phyloP scores from a whole-genome alignment of 805 yeast species.

The Pichia nanzhaoensis region DNA sequence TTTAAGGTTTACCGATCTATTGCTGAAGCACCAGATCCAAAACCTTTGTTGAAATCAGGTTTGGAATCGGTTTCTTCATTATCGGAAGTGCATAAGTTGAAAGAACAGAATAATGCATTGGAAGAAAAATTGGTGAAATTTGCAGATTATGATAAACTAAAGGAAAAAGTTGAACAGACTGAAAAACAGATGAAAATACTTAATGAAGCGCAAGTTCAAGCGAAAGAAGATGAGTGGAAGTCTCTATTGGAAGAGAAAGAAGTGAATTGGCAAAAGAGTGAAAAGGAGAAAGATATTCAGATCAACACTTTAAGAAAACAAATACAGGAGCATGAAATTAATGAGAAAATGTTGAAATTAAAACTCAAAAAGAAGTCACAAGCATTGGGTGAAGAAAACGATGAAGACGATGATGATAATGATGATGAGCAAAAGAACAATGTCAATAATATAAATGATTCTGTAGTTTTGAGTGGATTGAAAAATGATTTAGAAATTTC shows the following conservation, averaged over 20 bases:
- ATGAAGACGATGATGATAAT: constrained; percentile 20
- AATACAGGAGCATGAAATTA: constrained; percentile 57
- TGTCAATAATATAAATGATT: constrained; percentile 25
- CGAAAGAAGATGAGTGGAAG: constrained; percentile 68
- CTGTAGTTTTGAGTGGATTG: constrained; percentile 41
- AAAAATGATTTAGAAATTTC: constrained; percentile 69
- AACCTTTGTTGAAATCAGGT: constrained; percentile 66
- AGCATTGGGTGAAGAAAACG: constrained; percentile 33
- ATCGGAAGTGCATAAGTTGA: constrained; percentile 45
- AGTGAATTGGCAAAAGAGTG: constrained; percentile 56
- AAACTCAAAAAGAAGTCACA: constrained; percentile 44
- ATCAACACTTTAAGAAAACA: constrained; percentile 45
- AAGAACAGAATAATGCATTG: constrained; percentile 42
- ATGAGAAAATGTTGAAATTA: constrained; percentile 57
- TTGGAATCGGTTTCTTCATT: constrained; percentile 47
- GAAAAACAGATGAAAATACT: constrained; percentile 58
- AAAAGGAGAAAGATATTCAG: constrained; percentile 45
- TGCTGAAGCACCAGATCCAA: constrained; percentile 92
- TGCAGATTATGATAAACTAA: constrained; percentile 76
- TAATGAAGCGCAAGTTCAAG: constrained; percentile 46
- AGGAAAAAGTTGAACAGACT: constrained; percentile 49
- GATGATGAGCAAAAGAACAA: constrained; percentile 18
- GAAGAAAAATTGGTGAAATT: constrained; percentile 54
- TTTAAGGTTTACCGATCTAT: constrained; percentile 67
- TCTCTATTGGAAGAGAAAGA: constrained; percentile 69